These are phyloP conservation scores for Fusarium armeniacum DNA, from an alignment of 2,329 filamentous ascomycete genomes.

Conservation along the genomic window DNA sequence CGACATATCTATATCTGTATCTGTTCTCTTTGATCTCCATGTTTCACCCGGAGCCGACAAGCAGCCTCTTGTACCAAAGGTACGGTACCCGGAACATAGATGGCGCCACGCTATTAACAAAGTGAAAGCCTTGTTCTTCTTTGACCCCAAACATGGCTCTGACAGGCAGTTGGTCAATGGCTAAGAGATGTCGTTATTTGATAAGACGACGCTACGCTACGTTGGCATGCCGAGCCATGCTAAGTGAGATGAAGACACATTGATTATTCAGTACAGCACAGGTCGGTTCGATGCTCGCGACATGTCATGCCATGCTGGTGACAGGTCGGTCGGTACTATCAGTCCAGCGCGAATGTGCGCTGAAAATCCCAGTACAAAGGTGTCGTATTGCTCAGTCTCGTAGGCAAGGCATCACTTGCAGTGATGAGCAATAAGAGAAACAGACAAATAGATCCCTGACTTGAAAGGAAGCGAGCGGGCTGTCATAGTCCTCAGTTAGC, in stretches of 20 bases:
- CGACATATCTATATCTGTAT: neutral
- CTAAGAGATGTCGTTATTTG: slow-evolving; percentile 9
- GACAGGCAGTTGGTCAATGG: slow-evolving; percentile 6
- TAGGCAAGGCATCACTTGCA: neutral
- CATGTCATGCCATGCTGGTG: slow-evolving; percentile 26
- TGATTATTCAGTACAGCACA: neutral
- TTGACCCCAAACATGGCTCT: neutral
- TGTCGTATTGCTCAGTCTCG: neutral
- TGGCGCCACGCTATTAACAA: slow-evolving; percentile 19
- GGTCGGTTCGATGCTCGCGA: neutral
- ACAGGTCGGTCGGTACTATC: slow-evolving; percentile 5
- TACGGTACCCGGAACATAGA: slow-evolving; percentile 26
- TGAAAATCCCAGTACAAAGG: slow-evolving; percentile 24
- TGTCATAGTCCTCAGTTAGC: neutral
- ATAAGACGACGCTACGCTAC: slow-evolving; percentile 1
- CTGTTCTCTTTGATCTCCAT: slow-evolving; percentile 20
- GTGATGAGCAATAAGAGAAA: neutral
- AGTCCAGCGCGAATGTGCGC: slow-evolving; percentile 31
- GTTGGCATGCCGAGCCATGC: neutral
- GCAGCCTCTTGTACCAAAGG: slow-evolving; percentile 25
- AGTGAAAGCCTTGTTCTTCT: slow-evolving; percentile 7
- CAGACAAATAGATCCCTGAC: neutral
- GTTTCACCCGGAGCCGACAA: slow-evolving; percentile 35
- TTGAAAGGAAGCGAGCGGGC: neutral
- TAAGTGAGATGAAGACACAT: slow-evolving; percentile 13